Conservation (phyloP, 2,329 filamentous ascomycete species). For the Ophiostoma ips region DNA sequence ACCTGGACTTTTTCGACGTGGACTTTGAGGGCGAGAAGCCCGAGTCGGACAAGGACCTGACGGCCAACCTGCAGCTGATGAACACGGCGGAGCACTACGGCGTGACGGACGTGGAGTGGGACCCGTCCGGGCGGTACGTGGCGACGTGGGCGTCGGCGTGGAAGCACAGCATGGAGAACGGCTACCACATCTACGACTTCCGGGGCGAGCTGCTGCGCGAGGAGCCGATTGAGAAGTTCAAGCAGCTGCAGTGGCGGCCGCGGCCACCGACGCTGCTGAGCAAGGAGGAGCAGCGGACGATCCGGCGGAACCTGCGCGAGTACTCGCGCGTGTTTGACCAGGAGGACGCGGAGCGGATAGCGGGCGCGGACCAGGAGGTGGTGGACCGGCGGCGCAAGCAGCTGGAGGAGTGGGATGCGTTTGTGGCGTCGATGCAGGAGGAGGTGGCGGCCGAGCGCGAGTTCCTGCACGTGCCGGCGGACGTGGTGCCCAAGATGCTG, state of each 20-base stretch:
- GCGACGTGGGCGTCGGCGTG: slow-evolving; percentile 86
- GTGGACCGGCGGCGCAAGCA: slow-evolving; percentile 72
- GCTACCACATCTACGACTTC: slow-evolving; percentile 97
- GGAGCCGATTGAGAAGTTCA: slow-evolving; percentile 90
- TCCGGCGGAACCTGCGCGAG: slow-evolving; percentile 96
- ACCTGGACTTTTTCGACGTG: slow-evolving; percentile 94
- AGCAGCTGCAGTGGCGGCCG: slow-evolving; percentile 91
- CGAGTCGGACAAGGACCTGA: slow-evolving; percentile 83
- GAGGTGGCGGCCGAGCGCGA: slow-evolving; percentile 60
- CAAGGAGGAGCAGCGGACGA: slow-evolving; percentile 94
- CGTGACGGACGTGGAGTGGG: slow-evolving; percentile 96
- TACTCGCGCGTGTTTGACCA: slow-evolving; percentile 93
- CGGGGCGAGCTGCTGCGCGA: slow-evolving; percentile 78
- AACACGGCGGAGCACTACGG: slow-evolving; percentile 91
- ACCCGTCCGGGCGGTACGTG: slow-evolving; percentile 88
- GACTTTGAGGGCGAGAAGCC: slow-evolving; percentile 97
- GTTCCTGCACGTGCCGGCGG: slow-evolving; percentile 49
- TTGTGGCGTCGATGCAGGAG: slow-evolving; percentile 60
- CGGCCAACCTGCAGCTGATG: slow-evolving; percentile 91
- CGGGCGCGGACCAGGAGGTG: slow-evolving; percentile 84
- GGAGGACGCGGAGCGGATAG: slow-evolving; percentile 84
- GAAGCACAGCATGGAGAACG: slow-evolving; percentile 99
- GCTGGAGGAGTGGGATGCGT: slow-evolving; percentile 79
- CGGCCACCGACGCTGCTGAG: slow-evolving; percentile 79
- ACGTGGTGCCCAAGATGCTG: slow-evolving; percentile 48